A percentile compares a stretch with the other conserved stretches of the same genome.
Evolutionary conservation across 148 eudicot species (phyloP).

Genomic region (Amaranthus hypochondriacus): DNA sequence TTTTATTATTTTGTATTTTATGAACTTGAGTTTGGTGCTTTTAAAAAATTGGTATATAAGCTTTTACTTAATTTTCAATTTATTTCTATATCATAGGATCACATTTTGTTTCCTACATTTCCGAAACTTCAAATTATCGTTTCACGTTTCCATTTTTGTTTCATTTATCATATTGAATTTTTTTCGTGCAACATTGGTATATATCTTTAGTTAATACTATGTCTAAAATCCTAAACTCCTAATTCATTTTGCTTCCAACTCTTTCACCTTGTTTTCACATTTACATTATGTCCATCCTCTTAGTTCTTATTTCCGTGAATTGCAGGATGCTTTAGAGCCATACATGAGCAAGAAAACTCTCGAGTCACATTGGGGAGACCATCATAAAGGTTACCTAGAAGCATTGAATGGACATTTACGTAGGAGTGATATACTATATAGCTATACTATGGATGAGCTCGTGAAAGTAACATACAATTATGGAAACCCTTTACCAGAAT

Average conservation of each 20-base stretch:
- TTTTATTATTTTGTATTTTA: too few species aligned
- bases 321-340: conserved; percentile 91
- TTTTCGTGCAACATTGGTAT: too few species aligned
- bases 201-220: background rate
- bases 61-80: too few species aligned
- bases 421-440: conserved; percentile 68
- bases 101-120: too few species aligned
- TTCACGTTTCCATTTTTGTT: too few species aligned
- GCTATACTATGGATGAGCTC: conserved; percentile 85
- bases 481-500: conserved; percentile 85
- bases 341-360: conserved; percentile 76
- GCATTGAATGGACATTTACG: conserved; percentile 65
- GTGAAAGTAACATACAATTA: conserved; percentile 77
- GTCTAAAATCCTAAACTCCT: background rate
- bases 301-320: background rate
- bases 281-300: background rate
- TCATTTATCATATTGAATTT: too few species aligned
- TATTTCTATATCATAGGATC: too few species aligned
- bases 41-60: too few species aligned
- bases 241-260: too few species aligned
- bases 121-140: too few species aligned
- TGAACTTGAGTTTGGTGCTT: too few species aligned
- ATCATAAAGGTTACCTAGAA: conserved; percentile 76
- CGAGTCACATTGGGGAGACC: conserved; percentile 81
- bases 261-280: background rate